Evolutionary conservation across 2,329 filamentous ascomycete species (phyloP).

Genomic region (Graphilbum ipis-grandicollis): DNA sequence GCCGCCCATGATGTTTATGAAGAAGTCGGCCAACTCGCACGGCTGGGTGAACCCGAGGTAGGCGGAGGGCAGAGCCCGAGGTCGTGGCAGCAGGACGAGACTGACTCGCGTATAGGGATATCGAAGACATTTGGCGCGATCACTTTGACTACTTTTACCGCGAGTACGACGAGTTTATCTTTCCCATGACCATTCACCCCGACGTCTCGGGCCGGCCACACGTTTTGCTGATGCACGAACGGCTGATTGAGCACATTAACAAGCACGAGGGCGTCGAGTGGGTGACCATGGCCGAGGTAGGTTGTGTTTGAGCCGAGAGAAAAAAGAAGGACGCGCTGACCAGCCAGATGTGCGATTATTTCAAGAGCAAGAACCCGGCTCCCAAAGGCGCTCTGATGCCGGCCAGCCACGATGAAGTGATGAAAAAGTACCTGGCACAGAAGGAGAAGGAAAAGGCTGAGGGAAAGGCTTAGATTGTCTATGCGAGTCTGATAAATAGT

Average conservation of each 20-base stretch:
- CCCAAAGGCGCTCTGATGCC: conserved; percentile 44
- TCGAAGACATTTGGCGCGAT: conserved; percentile 47
- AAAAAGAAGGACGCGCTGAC: not conserved
- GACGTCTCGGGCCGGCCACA: conserved; percentile 57
- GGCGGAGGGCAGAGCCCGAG: too few species aligned
- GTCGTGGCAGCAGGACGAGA: too few species aligned
- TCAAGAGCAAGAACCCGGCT: conserved; percentile 46
- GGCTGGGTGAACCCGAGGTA: conserved; percentile 34
- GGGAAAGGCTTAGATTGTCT: too few species aligned
- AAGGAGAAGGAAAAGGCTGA: not conserved
- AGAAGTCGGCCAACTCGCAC: conserved; percentile 45
- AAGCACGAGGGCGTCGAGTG: conserved; percentile 32
- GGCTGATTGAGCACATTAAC: conserved; percentile 10
- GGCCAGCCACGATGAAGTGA: conserved; percentile 31
- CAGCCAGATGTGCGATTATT: conserved; percentile 52
- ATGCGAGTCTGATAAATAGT: too few species aligned
- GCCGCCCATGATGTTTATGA: conserved; percentile 59
- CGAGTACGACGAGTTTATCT: conserved; percentile 61
- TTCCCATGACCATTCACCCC: conserved; percentile 62
- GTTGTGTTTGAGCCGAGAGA: conserved; percentile 10
- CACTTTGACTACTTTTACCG: conserved; percentile 61
- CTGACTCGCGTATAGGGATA: too few species aligned
- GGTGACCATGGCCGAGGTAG: conserved; percentile 34
- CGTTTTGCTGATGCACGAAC: conserved; percentile 31
- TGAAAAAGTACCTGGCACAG: conserved; percentile 16